These are phyloP conservation scores for Noccaea bulbosa DNA, from an alignment of 345 rosid species.

Conservation along the genomic window DNA sequence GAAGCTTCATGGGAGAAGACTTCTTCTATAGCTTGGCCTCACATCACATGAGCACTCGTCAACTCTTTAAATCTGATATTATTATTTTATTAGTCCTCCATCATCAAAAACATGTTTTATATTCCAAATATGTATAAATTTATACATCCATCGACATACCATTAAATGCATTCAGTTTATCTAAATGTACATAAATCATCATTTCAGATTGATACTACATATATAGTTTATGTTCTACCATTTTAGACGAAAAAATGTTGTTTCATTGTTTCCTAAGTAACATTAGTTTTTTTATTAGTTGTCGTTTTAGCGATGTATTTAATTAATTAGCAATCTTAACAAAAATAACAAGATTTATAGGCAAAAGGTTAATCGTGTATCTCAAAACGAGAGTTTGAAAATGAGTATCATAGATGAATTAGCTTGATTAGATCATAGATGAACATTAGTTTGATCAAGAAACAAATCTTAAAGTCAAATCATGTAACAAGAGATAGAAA, in stretches of 20 bases:
- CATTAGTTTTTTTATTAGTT: not conserved
- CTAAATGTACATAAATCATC: not conserved
- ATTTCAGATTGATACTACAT: not conserved
- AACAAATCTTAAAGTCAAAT: constrained; percentile 32
- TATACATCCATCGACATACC: constrained; percentile 12
- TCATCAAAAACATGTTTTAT: constrained; percentile 28
- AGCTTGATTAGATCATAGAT: no score
- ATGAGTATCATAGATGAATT: no score
- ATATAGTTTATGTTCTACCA: not conserved
- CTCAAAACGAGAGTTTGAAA: no score
- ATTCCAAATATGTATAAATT: constrained; percentile 12
- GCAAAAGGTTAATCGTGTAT: not conserved
- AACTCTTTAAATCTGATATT: constrained; percentile 37
- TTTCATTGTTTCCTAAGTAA: not conserved
- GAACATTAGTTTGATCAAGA: not conserved
- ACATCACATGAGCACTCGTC: constrained; percentile 48
- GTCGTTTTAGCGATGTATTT: no score
- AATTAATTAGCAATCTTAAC: not conserved
- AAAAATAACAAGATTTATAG: not conserved
- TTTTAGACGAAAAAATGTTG: not conserved
- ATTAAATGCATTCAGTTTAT: constrained; percentile 1
- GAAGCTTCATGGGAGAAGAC: constrained; percentile 61
- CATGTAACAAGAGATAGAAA: constrained; percentile 21
- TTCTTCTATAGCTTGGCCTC: constrained; percentile 32
- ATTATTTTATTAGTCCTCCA: constrained; percentile 16